These are phyloP conservation scores for Trichosporon inkin DNA, from an alignment of 1,284 basidiomycete species.

Conservation along the genomic window DNA sequence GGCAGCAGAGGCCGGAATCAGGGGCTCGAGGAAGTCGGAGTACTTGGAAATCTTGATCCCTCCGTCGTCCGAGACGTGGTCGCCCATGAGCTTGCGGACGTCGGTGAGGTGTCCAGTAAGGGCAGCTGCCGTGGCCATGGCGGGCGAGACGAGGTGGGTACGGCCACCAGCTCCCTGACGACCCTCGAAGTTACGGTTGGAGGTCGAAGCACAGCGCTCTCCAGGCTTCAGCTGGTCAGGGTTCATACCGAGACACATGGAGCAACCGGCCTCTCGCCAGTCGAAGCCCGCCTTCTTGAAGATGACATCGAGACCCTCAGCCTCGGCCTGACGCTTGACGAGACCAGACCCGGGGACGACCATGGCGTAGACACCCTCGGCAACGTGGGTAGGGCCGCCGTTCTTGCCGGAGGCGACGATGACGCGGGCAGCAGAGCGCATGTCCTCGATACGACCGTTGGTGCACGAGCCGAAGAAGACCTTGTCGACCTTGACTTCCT, in stretches of 20 bases:
- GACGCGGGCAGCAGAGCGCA: constrained; percentile 82
- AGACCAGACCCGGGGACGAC: constrained; percentile 92
- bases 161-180: constrained; percentile 85
- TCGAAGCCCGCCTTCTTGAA: constrained; percentile 95
- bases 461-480: constrained; percentile 97
- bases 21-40: constrained; percentile 71
- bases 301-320: constrained; percentile 81
- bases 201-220: constrained; percentile 92
- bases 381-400: constrained; percentile 58
- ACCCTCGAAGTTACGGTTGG: constrained; percentile 96
- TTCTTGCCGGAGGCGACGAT: constrained; percentile 56
- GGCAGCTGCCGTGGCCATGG: constrained; percentile 93
- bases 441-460: constrained; percentile 92
- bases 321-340: constrained; percentile 91
- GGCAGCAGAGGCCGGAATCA: constrained; percentile 58
- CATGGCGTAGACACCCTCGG: constrained; percentile 80
- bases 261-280: constrained; percentile 96
- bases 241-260: constrained; percentile 98
- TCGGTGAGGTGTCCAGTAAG: constrained; percentile 83
- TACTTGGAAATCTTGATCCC: constrained; percentile 65
- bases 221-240: constrained; percentile 85
- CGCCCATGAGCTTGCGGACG: constrained; percentile 72
- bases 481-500: constrained; percentile 82
- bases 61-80: constrained; percentile 51
- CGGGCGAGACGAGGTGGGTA: constrained; percentile 88